Conservation (phyloP, 805 yeast genomes). For the Hyphopichia homilentoma region DNA sequence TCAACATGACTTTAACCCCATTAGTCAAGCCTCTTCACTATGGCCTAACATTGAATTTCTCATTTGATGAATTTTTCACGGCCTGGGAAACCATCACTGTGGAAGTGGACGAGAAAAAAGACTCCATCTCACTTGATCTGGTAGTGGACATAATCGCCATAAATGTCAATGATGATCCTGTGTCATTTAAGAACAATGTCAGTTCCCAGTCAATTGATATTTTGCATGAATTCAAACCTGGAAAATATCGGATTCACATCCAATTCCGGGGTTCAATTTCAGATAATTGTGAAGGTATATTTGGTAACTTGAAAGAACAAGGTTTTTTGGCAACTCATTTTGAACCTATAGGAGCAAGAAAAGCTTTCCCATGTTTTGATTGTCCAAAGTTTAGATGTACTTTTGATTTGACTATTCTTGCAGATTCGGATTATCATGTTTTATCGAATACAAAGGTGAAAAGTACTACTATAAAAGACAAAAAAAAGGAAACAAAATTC, state of each 20-base stretch:
- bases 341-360: conserved; percentile 83
- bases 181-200: conserved; percentile 32
- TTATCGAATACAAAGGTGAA: conserved; percentile 69
- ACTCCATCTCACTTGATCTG: conserved; percentile 47
- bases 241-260: too few relatives aligned
- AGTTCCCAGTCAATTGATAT: conserved; percentile 37
- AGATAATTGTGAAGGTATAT: too few relatives aligned
- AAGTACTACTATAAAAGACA: conserved; percentile 38
- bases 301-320: conserved; percentile 66
- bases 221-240: conserved; percentile 48
- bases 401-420: conserved; percentile 60
- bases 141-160: conserved; percentile 63
- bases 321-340: conserved; percentile 81
- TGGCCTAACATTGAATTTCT: conserved; percentile 38
- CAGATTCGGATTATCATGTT: conserved; percentile 52
- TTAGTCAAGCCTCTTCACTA: conserved; percentile 42
- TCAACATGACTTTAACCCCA: too few relatives aligned
- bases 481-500: conserved; percentile 55
- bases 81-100: conserved; percentile 56
- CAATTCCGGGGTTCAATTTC: too few relatives aligned
- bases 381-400: conserved; percentile 79
- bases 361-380: conserved; percentile 85
- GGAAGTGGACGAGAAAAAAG: conserved; percentile 45
- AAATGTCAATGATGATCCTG: conserved; percentile 24
- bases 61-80: conserved; percentile 51